Conservation (phyloP, 805 yeast genomes). For the Candida saitoana region DNA sequence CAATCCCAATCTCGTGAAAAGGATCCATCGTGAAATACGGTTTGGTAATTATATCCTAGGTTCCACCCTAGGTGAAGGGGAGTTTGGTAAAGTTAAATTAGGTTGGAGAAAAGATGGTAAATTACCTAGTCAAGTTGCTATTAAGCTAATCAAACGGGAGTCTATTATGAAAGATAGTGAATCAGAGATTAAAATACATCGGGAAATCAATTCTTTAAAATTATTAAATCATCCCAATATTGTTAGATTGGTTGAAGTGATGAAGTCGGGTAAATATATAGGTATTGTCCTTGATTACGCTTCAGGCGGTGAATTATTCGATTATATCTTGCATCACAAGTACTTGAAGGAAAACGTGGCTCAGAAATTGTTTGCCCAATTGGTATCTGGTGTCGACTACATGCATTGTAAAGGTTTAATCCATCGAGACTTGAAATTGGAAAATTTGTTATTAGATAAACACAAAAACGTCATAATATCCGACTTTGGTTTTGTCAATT, state of each 20-base stretch:
- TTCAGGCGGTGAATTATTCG: slow-evolving; percentile 94
- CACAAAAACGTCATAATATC: slow-evolving; percentile 83
- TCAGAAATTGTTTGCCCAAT: slow-evolving; percentile 83
- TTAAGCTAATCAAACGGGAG: slow-evolving; percentile 85
- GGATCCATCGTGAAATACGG: slow-evolving; percentile 53
- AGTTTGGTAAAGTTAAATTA: slow-evolving; percentile 93
- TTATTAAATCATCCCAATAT: slow-evolving; percentile 90
- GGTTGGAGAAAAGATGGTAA: slow-evolving; percentile 91
- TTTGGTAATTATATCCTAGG: slow-evolving; percentile 91
- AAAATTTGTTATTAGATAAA: slow-evolving; percentile 72
- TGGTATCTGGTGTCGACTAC: slow-evolving; percentile 90
- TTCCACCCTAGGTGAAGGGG: slow-evolving; percentile 95
- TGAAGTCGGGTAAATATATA: slow-evolving; percentile 90
- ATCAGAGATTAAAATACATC: slow-evolving; percentile 80
- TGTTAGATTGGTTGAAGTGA: slow-evolving; percentile 84
- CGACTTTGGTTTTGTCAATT: slow-evolving; percentile 94
- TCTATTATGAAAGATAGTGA: slow-evolving; percentile 83
- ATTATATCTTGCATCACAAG: slow-evolving; percentile 82
- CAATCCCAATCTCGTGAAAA: slow-evolving; percentile 11
- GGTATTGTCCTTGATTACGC: slow-evolving; percentile 97
- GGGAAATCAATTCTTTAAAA: slow-evolving; percentile 89
- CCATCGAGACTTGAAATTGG: slow-evolving; percentile 74
- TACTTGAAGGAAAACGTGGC: slow-evolving; percentile 85
- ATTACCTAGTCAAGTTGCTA: slow-evolving; percentile 83
- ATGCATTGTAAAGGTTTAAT: slow-evolving; percentile 77